Percentiles rank a stretch among this genome's conserved stretches.
Conservation (phyloP, 108 stramenopile genomes). For the Skeletonema menzelii region DNA sequence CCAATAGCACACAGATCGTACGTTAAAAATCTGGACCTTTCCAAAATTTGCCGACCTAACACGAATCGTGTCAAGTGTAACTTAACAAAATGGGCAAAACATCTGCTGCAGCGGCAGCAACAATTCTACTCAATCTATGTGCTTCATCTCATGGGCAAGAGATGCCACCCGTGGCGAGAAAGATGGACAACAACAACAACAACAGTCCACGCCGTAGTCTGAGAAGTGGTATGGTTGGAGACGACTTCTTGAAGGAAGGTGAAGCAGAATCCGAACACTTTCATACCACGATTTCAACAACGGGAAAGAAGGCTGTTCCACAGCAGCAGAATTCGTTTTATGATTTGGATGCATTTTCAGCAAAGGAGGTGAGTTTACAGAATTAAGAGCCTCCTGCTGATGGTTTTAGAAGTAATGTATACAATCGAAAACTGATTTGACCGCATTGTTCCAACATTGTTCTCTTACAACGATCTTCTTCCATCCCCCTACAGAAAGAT, state of each 20-base stretch:
- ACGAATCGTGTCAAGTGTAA: not conserved
- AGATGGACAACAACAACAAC: too few relatives aligned
- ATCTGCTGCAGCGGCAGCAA: not conserved
- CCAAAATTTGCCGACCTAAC: not conserved
- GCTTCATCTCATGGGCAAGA: not conserved
- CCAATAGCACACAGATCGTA: too few relatives aligned
- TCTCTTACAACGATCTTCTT: not conserved
- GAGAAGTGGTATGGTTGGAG: not conserved
- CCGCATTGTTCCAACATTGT: not conserved
- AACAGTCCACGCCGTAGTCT: not conserved
- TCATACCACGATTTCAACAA: not conserved
- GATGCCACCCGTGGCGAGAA: not conserved
- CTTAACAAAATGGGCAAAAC: not conserved
- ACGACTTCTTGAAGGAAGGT: not conserved
- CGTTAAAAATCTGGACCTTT: too few relatives aligned
- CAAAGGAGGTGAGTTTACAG: not conserved
- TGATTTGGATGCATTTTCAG: not conserved
- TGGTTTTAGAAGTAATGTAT: not conserved
- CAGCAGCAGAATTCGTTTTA: not conserved
- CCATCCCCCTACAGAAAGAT: constrained; percentile 3
- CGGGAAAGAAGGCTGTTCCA: not conserved
- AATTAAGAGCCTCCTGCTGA: not conserved
- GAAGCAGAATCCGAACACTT: not conserved
- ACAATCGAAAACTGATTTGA: not conserved
- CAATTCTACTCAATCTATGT: not conserved